Evolutionary conservation across 208 protist genomes (phyloP), one percentile per base, ranked within the genome.

Genomic region (Plasmodiophora brassicae): DNA sequence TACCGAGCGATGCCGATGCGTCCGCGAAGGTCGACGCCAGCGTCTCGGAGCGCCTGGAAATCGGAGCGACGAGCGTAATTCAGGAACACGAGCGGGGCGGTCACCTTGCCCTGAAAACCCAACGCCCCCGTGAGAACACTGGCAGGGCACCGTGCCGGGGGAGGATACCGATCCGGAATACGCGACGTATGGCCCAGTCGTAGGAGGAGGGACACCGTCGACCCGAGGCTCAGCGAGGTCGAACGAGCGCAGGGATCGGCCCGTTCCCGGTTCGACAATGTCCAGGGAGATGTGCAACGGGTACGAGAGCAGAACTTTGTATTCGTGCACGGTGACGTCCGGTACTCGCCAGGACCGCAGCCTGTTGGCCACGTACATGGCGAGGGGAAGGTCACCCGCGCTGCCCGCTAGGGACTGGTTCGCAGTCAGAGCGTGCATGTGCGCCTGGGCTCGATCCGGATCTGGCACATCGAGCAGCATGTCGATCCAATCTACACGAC

Each of bases 61-160:
- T 88, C 86, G 20, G 78, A 14, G 25, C 32, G 36, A 14, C 43
- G 46, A 45, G 45, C 86, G 57, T 88, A 88, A 38, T 88, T 88
- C 5, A 71, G 28, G 86, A 78, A 88, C n/a, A 88, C 65, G 36
- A 88, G 25, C 0, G 86, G n/a, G 22, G 32, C 45, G 5, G 45
- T 84, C 38, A 88, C 86, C 14, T 46, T 36, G 20, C 45, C 45
- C 28, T 25, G 38, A 78, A 35, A 35, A 78, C 8, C 1, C 8
- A 41, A 78, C 20, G 20, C 50, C 50, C 25, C 20, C 50, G 25
- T 14, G 20, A 25, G 50, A 25, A 57, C 20, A 57, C 50, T 14
- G 25, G 50, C 20, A 57, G 50, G 50, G 50, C 50, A 57, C 50
- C n/a, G n/a, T n/a, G n/a, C n/a, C n/a, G n/a, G n/a, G n/a, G n/a